These are phyloP conservation scores for Venturia pyrina DNA, from an alignment of 2,329 filamentous ascomycete genomes.

Conservation along the genomic window DNA sequence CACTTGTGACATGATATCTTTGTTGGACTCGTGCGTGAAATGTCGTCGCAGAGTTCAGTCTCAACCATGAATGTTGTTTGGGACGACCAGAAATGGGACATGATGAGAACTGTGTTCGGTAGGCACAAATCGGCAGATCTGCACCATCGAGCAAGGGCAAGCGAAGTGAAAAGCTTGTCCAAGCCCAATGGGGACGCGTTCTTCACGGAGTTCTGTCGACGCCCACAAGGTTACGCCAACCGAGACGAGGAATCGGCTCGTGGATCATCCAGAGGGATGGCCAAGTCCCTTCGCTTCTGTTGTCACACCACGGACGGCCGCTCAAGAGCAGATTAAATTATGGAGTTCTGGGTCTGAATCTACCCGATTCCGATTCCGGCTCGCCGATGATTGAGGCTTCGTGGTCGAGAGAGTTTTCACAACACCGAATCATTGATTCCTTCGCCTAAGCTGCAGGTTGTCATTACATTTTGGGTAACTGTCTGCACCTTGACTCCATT, in stretches of 20 bases:
- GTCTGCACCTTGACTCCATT: not conserved
- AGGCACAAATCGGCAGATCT: not conserved
- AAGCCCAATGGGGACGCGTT: not conserved
- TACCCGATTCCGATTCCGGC: not conserved
- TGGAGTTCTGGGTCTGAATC: not conserved
- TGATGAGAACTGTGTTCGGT: not conserved
- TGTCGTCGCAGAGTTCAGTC: not conserved
- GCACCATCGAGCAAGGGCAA: not conserved
- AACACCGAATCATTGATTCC: not conserved
- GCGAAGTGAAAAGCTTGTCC: not conserved
- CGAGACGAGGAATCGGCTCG: not conserved
- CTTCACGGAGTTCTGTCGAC: not conserved
- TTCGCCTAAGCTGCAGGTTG: not conserved
- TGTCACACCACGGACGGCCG: not conserved
- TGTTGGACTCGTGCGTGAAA: not conserved
- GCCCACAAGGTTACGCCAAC: not conserved
- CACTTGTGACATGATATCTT: not conserved
- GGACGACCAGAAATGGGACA: not conserved
- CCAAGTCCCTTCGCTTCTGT: not conserved
- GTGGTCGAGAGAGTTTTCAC: not conserved
- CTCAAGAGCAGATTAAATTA: not conserved
- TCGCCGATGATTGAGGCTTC: not conserved
- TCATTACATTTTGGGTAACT: not conserved
- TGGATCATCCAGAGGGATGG: not conserved
- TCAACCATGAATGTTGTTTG: not conserved